phyloP scores from a whole-genome alignment of 1,284 basidiomycete genomes.

The Cutaneotrichosporon mucoides region DNA sequence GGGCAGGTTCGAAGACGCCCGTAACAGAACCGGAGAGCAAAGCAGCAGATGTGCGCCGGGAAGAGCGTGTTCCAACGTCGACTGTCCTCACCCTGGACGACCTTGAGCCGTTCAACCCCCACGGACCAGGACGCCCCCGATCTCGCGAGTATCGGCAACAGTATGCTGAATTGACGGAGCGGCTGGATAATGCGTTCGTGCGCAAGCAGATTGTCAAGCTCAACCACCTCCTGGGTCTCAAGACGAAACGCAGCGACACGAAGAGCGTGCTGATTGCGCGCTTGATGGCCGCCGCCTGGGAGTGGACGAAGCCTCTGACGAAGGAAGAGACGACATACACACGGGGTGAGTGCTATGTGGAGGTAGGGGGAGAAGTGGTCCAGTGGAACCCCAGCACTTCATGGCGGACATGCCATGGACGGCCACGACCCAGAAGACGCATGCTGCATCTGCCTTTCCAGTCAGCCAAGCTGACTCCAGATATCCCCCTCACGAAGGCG shows the following conservation, averaged over 20 bases:
- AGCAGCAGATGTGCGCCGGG: neutral
- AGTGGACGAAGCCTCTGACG: constrained; percentile 9
- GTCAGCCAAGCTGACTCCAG: constrained; percentile 5
- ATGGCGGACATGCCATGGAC: too few relatives aligned
- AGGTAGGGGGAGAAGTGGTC: too few relatives aligned
- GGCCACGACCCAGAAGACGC: too few relatives aligned
- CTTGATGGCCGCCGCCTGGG: constrained; percentile 18
- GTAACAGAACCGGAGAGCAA: too few relatives aligned
- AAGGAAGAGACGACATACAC: neutral
- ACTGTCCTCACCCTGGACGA: neutral
- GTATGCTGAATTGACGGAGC: neutral
- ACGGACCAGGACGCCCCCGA: neutral
- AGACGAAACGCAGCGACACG: neutral
- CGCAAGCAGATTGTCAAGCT: constrained; percentile 16
- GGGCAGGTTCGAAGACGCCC: too few relatives aligned
- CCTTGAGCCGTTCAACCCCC: neutral
- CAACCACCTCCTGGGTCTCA: constrained; percentile 1
- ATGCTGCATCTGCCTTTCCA: too few relatives aligned
- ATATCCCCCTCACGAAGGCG: constrained; percentile 8
- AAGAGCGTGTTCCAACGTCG: neutral
- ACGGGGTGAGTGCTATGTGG: neutral
- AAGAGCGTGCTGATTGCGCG: constrained; percentile 6
- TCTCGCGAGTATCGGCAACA: neutral
- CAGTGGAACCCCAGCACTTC: too few relatives aligned
- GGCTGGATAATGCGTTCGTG: constrained; percentile 22